Base-by-base conservation (phyloP, 1,284 basidiomycete genomes). In the Boletus sp. region DNA sequence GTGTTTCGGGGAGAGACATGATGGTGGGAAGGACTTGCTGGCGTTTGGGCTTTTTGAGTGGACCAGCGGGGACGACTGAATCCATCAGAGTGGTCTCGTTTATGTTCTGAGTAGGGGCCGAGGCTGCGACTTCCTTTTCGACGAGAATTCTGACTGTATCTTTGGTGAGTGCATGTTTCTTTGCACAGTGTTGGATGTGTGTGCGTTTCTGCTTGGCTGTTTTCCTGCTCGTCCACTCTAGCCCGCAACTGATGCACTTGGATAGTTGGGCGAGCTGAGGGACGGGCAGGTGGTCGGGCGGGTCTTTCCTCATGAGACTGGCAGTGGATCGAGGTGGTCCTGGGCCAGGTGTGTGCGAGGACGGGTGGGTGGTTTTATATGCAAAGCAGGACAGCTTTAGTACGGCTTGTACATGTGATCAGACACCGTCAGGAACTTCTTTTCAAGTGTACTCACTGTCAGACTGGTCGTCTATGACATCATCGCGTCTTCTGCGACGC, bases 161-260 rank as follows among this genome's bases (percentile, higher is more conserved):
- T 22, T 78, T 66, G 2, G 71, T 69, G 44, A 84, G 65, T 2
- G 66, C 66, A 23, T 72, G 69, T 61, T 82, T 86, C 64, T 76
- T 80, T 17, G 83, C 78, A 60, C 88, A 91, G 1, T 72, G 66
- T 42, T 74, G 72, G 19, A 91, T 77, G 58, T 91, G 88, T 2
- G 71, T 60, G 57, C 78, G 64, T 61, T 90, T 90, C 54, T 84
- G 76, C 10, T 65, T 54, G 14, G 69, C 67, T 6, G 76, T 75
- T 62, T 91, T 91, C 43, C 76, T 71, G 7, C 75, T 66, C 2
- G 84, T 88, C 88, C 88, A 91, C 0, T 66, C 63, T 9, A 75
- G 60, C 32, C 80, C 75, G 57, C 88, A 91, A 39, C 75, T 73
- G 37, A 88, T 72, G 55, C 88, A 91, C 55, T 71, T 78, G 10